Evolutionary conservation across 2,329 filamentous ascomycete genomes (phyloP).

Genomic region (Taxawa tesnikishii): DNA sequence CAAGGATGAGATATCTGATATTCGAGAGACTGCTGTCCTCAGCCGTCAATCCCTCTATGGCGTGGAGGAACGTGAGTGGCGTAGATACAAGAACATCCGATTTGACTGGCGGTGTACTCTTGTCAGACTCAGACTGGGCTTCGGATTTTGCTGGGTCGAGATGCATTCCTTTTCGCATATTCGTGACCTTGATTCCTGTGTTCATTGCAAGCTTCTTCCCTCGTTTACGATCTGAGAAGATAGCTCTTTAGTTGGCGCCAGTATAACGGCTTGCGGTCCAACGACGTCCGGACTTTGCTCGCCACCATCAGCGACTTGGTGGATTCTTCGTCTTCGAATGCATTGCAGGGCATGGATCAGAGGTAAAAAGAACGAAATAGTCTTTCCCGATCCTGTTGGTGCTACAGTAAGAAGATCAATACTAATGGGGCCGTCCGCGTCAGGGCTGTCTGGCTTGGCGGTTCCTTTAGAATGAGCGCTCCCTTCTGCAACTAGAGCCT

Average conservation of each 20-base stretch:
- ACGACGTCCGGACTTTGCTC: conserved; percentile 5
- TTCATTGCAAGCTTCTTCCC: conserved; percentile 67
- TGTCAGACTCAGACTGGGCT: conserved; percentile 21
- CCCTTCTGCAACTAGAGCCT: too few species aligned
- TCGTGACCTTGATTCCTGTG: conserved; percentile 66
- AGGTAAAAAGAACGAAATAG: conserved; percentile 81
- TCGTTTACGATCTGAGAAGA: conserved; percentile 48
- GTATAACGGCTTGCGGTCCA: conserved; percentile 26
- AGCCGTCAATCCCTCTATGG: conserved; percentile 48
- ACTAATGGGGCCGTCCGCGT: too few species aligned
- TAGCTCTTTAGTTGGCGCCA: conserved; percentile 39
- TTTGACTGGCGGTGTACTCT: conserved; percentile 10
- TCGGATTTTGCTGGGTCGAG: conserved; percentile 37
- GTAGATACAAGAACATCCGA: conserved; percentile 73
- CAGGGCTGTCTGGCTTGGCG: too few species aligned
- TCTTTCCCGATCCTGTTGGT: conserved; percentile 94
- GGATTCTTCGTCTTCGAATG: conserved; percentile 17
- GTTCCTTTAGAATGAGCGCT: too few species aligned
- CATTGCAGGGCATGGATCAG: conserved; percentile 60
- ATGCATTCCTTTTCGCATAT: conserved; percentile 77
- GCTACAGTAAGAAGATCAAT: conserved; percentile 78
- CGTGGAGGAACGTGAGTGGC: conserved; percentile 58
- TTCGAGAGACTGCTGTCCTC: conserved; percentile 30
- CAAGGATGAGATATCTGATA: conserved; percentile 65
- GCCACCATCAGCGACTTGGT: conserved; percentile 3